Evolutionary conservation across 495 filamentous ascomycete genomes (phyloP), one percentile per base, ranked within the genome.

Genomic region (Neurospora pannonica): DNA sequence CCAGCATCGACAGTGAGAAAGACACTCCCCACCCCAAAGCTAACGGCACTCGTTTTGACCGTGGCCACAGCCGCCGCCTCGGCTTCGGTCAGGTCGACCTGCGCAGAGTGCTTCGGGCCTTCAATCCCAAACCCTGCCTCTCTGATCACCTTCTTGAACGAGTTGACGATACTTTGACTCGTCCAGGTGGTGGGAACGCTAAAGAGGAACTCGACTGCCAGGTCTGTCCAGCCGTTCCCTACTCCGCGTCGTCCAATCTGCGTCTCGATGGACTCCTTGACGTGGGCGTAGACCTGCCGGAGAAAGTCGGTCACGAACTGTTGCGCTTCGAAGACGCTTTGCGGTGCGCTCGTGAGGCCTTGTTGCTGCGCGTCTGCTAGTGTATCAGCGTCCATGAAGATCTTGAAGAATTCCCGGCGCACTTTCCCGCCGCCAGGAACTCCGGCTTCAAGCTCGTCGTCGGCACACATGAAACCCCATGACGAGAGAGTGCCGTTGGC

Each of bases 121-220:
- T 85, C 84, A 5, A 75, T 75, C 9, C 86, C 86, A 77, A 88
- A 88, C 4, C 90, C 88, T 5, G 88, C 87, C 5, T 78, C 75
- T 24, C 80, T 71, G 31, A 91, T 84, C 34, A 89, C 83, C 9
- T 72, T 74, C 75, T 85, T 83, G 71, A 88, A 91, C 72, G 85
- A 81, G 77, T 89, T 87, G 62, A 92, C 85, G 71, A 88, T 88
- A 3, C 84, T 82, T 38, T 86, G 82, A 72, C 85, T 86, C 39
- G 86, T 87, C 90, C 90, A 92, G 6, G 90, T 91, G 10, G 90
- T 92, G 11, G 90, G 90, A 5, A 91, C 89, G 73, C 87, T 89
- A 78, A 92, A 92, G 37, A 91, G 80, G 76, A 91, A 92, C 75
- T 91, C 88, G 28, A 91, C 86, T 5, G 78, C 83, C 48, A 85